These are phyloP conservation scores for Iodosphaeria phyllophila DNA, from an alignment of 2,329 filamentous ascomycete species.

Conservation along the genomic window DNA sequence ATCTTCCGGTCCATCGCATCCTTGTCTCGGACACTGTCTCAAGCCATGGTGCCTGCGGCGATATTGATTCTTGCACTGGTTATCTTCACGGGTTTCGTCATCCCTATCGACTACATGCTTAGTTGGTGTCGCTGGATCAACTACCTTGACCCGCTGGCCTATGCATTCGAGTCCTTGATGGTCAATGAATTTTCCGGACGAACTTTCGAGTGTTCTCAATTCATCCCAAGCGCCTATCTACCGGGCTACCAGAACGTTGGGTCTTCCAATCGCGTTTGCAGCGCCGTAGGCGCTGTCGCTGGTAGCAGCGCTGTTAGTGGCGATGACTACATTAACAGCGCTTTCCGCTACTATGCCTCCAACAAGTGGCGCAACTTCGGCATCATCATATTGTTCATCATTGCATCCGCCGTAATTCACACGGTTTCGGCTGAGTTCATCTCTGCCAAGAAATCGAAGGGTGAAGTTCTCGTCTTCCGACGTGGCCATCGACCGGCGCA, in stretches of 20 bases:
- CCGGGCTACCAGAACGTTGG: conserved; percentile 13
- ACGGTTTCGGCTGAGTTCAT: conserved; percentile 43
- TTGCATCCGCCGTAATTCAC: conserved; percentile 39
- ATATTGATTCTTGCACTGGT: conserved; percentile 43
- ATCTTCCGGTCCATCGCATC: conserved; percentile 63
- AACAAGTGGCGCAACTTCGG: conserved; percentile 54
- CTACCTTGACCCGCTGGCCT: conserved; percentile 58
- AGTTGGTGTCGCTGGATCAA: conserved; percentile 69
- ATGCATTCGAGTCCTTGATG: conserved; percentile 62
- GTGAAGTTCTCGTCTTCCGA: conserved; percentile 54
- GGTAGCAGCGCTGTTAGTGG: conserved; percentile 33
- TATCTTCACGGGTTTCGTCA: conserved; percentile 50
- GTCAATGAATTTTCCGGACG: conserved; percentile 61
- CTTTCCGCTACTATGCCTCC: conserved; percentile 33
- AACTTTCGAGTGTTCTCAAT: conserved; percentile 25
- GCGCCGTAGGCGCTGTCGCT: conserved; percentile 31
- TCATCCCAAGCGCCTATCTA: conserved; percentile 18
- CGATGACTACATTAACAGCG: conserved; percentile 31
- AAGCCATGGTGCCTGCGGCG: conserved; percentile 36
- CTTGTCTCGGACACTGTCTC: conserved; percentile 47
- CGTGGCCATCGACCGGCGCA: conserved; percentile 38
- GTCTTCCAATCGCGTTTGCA: conserved; percentile 28
- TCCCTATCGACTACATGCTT: conserved; percentile 46
- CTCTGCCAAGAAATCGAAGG: conserved; percentile 49
- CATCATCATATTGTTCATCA: conserved; percentile 42